Percentiles rank a stretch among this genome's conserved stretches.
Conservation (phyloP, 805 yeast genomes). For the Ogataea degrootiae region DNA sequence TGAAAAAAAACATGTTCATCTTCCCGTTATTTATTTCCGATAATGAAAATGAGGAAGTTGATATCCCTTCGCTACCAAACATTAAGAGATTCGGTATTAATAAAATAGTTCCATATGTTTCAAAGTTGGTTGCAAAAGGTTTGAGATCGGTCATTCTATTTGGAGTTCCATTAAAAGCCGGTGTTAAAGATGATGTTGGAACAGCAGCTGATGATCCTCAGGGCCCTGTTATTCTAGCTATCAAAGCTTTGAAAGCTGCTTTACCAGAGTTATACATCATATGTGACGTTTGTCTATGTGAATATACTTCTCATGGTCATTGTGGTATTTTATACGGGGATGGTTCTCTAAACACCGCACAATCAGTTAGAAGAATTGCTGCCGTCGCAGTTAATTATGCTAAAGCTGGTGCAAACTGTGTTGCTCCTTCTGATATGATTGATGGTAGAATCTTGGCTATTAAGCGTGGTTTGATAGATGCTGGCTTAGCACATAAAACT, state of each 20-base stretch:
- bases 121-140: conserved; percentile 70
- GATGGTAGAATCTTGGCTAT: conserved; percentile 92
- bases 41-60: conserved; percentile 69
- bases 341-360: conserved; percentile 74
- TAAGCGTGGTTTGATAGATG: conserved; percentile 75
- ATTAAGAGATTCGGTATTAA: conserved; percentile 85
- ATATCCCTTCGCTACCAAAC: conserved; percentile 76
- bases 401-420: conserved; percentile 90
- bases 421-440: conserved; percentile 97
- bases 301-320: conserved; percentile 96
- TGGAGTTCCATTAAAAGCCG: conserved; percentile 80
- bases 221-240: conserved; percentile 87
- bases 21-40: conserved; percentile 88
- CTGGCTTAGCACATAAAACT: conserved; percentile 79
- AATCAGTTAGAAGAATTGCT: conserved; percentile 76
- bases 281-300: conserved; percentile 96
- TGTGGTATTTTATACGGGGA: conserved; percentile 89
- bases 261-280: conserved; percentile 84
- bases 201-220: conserved; percentile 93
- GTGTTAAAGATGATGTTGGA: conserved; percentile 75
- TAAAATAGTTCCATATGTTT: conserved; percentile 68
- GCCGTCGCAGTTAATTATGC: conserved; percentile 96
- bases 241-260: conserved; percentile 52
- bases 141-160: conserved; percentile 80
- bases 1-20: conserved; percentile 84